phyloP scores from a whole-genome alignment of 2,329 filamentous ascomycete species.

The Pezicula neosporulosa region DNA sequence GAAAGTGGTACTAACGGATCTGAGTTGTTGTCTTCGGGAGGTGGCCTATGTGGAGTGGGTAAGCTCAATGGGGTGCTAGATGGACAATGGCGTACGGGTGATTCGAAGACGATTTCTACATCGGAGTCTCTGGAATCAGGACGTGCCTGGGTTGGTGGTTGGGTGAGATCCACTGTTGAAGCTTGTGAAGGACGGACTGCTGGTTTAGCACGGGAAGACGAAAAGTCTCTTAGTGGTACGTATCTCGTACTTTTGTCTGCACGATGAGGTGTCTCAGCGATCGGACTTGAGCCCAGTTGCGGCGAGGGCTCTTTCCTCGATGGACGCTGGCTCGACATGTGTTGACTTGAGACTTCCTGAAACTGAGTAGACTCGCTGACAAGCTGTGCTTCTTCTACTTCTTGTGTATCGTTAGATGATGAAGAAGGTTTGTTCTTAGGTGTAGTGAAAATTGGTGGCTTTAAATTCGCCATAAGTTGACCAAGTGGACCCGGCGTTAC shows the following conservation, averaged over 20 bases:
- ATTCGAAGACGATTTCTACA: constrained; percentile 23
- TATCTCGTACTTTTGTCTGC: too few species aligned
- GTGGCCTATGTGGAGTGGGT: constrained; percentile 3
- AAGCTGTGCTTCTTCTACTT: constrained; percentile 23
- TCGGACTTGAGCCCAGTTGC: too few species aligned
- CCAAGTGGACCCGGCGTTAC: constrained; percentile 55
- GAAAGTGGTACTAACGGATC: constrained; percentile 20
- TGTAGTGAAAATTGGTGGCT: constrained; percentile 45
- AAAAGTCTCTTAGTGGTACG: too few species aligned
- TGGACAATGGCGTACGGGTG: constrained; percentile 15
- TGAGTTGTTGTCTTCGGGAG: neutral
- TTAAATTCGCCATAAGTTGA: constrained; percentile 54
- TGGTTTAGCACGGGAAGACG: neutral
- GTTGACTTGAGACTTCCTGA: constrained; percentile 10
- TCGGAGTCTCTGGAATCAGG: neutral
- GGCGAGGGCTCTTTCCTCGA: too few species aligned
- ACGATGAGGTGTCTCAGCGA: too few species aligned
- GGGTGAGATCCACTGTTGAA: constrained; percentile 26
- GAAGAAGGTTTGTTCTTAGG: constrained; percentile 4
- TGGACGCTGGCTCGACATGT: neutral
- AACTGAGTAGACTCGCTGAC: constrained; percentile 22
- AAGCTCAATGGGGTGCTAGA: constrained; percentile 17
- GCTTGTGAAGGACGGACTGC: constrained; percentile 21
- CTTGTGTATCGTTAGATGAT: constrained; percentile 25
- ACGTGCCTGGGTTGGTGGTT: constrained; percentile 14